phyloP scores from a whole-genome alignment of 2,329 filamentous ascomycete genomes.

The Hypoxylon sp. region DNA sequence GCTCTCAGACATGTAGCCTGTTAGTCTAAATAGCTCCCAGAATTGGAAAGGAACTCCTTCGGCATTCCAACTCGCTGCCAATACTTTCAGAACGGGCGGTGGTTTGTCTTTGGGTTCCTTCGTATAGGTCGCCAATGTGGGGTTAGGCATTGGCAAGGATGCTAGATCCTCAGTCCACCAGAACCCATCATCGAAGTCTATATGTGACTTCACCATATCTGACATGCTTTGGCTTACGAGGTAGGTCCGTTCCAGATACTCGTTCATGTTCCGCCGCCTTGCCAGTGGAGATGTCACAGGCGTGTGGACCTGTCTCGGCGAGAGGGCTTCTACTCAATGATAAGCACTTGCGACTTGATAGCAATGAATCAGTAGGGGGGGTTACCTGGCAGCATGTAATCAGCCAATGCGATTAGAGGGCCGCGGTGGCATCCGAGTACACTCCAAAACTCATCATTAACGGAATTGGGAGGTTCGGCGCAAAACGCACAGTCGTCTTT shows the following conservation, averaged over 20 bases:
- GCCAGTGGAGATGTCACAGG: constrained; percentile 66
- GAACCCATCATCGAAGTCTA: constrained; percentile 70
- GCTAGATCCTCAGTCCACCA: constrained; percentile 70
- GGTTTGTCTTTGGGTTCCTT: constrained; percentile 59
- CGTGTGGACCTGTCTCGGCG: constrained; percentile 65
- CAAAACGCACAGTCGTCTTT: constrained; percentile 66
- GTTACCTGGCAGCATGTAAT: constrained; percentile 66
- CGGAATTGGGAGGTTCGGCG: constrained; percentile 56
- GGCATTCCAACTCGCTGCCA: constrained; percentile 68
- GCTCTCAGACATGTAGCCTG: constrained; percentile 63
- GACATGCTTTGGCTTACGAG: constrained; percentile 58
- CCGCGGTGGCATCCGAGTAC: constrained; percentile 67
- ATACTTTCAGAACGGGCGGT: constrained; percentile 65
- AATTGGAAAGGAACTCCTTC: constrained; percentile 65
- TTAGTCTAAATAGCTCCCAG: constrained; percentile 67
- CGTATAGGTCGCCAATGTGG: constrained; percentile 57
- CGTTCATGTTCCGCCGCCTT: constrained; percentile 66
- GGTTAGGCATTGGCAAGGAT: constrained; percentile 58
- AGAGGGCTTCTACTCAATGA: constrained; percentile 58
- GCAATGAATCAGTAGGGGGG: constrained; percentile 19
- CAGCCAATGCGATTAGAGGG: constrained; percentile 62
- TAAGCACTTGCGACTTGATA: constrained; percentile 43
- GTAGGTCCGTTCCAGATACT: constrained; percentile 65
- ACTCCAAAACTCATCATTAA: constrained; percentile 63
- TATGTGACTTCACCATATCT: constrained; percentile 60